phyloP scores from a whole-genome alignment of 2,329 filamentous ascomycete genomes.

The Apiospora pterosperma region DNA sequence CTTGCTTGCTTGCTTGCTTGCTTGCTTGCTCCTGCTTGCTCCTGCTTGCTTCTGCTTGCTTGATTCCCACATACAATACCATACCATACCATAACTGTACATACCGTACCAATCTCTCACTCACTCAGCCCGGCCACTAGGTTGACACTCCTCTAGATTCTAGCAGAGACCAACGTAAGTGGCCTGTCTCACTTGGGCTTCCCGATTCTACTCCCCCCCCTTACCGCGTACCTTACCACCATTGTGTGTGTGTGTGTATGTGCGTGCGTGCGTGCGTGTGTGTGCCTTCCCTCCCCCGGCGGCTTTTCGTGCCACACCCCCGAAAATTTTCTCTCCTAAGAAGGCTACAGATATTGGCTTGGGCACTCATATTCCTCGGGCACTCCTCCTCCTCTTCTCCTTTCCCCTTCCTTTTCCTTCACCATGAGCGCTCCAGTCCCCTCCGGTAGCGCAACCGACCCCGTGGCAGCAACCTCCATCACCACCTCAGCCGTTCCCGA shows the following conservation, averaged over 20 bases:
- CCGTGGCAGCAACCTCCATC: constrained; percentile 25
- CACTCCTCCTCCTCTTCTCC: constrained; percentile 22
- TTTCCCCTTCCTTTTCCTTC: constrained; percentile 26
- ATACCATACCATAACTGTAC: neutral
- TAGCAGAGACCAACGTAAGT: neutral
- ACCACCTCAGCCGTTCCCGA: constrained; percentile 38
- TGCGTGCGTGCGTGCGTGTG: constrained; percentile 11
- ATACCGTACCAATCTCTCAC: neutral
- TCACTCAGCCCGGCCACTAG: constrained; percentile 1
- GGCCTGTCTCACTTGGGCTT: neutral
- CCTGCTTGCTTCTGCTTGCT: neutral
- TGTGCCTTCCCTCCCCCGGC: constrained; percentile 23
- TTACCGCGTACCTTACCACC: constrained; percentile 12
- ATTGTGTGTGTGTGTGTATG: constrained; percentile 8
- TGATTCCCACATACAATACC: neutral
- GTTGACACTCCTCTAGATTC: neutral
- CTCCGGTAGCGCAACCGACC: constrained; percentile 31
- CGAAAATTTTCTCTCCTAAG: constrained; percentile 19
- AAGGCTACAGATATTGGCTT: constrained; percentile 1
- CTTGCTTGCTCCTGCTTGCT: neutral
- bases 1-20: neutral
- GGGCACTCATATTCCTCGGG: constrained; percentile 4
- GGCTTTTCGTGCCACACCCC: constrained; percentile 28
- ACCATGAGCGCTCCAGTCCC: constrained; percentile 32
- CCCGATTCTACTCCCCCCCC: neutral